Evolutionary conservation across 2,329 filamentous ascomycete genomes (phyloP).

Genomic region (Fusarium coffeatum): DNA sequence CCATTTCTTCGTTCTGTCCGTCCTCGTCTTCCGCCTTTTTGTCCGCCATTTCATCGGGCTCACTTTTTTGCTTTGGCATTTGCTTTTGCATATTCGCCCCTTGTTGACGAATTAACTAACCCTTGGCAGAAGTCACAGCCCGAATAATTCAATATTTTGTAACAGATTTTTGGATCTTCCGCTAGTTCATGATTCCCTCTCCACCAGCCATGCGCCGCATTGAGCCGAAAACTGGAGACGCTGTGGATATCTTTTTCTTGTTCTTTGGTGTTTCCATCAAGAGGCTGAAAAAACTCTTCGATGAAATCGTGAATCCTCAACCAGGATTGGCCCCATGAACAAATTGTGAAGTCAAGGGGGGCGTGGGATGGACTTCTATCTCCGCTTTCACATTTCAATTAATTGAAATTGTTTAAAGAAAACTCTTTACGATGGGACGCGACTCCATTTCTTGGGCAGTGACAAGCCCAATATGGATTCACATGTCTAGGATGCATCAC

Average conservation of each 20-base stretch:
- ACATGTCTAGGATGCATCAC: constrained; percentile 12
- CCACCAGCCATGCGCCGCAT: constrained; percentile 32
- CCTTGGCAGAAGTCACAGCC: constrained; percentile 17
- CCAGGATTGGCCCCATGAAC: constrained; percentile 32
- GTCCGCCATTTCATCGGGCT: neutral
- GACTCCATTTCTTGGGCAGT: constrained; percentile 15
- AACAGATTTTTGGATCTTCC: constrained; percentile 9
- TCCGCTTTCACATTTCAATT: constrained; percentile 28
- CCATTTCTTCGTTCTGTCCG: constrained; percentile 8
- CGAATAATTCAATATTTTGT: constrained; percentile 4
- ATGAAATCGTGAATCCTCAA: constrained; percentile 16
- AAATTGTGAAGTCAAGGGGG: neutral
- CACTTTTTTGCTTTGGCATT: neutral
- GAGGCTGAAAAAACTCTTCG: constrained; percentile 15
- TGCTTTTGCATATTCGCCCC: neutral
- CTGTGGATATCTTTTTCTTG: constrained; percentile 5
- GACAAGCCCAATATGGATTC: constrained; percentile 25
- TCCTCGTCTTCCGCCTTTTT: neutral
- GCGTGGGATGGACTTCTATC: constrained; percentile 8
- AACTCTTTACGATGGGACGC: constrained; percentile 8
- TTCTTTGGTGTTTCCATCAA: constrained; percentile 13
- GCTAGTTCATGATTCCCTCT: constrained; percentile 23
- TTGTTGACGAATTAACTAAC: neutral
- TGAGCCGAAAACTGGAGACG: constrained; percentile 18
- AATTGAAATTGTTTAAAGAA: constrained; percentile 5